These are phyloP conservation scores for Penicillium tannophilum DNA, from an alignment of 495 filamentous ascomycete genomes.

Conservation along the genomic window DNA sequence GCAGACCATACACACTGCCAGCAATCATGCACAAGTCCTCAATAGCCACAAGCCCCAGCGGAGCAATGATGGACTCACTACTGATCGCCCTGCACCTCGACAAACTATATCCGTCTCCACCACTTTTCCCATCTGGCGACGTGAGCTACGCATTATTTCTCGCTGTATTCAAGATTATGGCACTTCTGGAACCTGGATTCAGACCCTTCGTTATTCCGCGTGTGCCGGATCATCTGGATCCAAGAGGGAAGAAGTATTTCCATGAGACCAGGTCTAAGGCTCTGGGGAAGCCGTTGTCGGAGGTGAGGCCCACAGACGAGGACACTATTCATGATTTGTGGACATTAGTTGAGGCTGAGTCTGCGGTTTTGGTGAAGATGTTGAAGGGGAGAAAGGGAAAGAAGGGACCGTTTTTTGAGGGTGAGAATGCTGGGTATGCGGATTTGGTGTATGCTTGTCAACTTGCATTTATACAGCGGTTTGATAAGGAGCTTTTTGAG, in stretches of 20 bases:
- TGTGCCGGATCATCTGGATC: constrained; percentile 24
- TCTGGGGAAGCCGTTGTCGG: constrained; percentile 31
- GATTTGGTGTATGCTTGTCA: constrained; percentile 17
- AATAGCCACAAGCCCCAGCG: constrained; percentile 21
- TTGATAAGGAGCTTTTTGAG: constrained; percentile 24
- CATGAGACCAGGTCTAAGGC: constrained; percentile 24
- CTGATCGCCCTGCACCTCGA: constrained; percentile 38
- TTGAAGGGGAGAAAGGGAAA: constrained; percentile 26
- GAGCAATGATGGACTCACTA: constrained; percentile 36
- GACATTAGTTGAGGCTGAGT: constrained; percentile 18
- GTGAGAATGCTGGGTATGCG: constrained; percentile 28
- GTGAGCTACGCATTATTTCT: constrained; percentile 25
- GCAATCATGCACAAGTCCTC: constrained; percentile 32
- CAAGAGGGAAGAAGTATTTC: constrained; percentile 30
- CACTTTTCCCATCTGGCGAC: constrained; percentile 34
- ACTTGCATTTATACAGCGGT: constrained; percentile 28
- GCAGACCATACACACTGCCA: constrained; percentile 34
- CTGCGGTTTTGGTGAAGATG: constrained; percentile 16
- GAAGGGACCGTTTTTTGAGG: constrained; percentile 27
- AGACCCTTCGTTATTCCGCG: constrained; percentile 18
- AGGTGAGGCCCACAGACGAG: constrained; percentile 26
- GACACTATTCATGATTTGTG: constrained; percentile 11
- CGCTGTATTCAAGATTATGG: constrained; percentile 14
- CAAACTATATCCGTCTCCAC: constrained; percentile 28
- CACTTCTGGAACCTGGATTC: constrained; percentile 1